phyloP scores from a whole-genome alignment of 2,329 filamentous ascomycete genomes.

The Cercospora sp. region DNA sequence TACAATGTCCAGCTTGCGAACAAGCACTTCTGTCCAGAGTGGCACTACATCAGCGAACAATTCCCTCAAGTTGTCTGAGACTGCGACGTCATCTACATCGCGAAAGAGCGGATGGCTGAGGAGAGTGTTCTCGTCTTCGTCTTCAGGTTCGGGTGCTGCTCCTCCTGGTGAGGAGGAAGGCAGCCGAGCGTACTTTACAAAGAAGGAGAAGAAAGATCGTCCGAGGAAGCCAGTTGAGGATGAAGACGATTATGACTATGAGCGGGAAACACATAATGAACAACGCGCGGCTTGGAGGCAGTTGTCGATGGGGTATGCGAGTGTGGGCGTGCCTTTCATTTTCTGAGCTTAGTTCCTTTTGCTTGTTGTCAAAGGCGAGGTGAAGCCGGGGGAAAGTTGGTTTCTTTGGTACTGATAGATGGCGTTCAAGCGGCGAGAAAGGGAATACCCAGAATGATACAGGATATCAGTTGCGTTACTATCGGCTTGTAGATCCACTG shows the following conservation, averaged over 20 bases:
- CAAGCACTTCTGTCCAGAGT: not conserved
- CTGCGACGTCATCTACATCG: not conserved
- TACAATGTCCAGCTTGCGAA: not conserved
- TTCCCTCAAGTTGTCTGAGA: not conserved
- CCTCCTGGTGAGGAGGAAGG: not conserved
- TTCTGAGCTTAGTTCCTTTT: too few species aligned
- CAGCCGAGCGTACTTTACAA: not conserved
- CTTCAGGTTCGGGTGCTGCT: not conserved
- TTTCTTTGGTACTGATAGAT: not conserved
- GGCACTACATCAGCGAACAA: not conserved
- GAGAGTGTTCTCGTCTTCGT: not conserved
- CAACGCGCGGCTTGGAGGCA: not conserved
- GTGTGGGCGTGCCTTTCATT: not conserved
- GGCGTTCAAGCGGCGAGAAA: not conserved
- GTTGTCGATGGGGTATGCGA: not conserved
- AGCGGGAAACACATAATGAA: not conserved
- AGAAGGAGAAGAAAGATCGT: not conserved
- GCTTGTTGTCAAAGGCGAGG: too few species aligned
- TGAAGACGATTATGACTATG: not conserved
- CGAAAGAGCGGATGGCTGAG: not conserved
- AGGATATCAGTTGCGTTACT: not conserved
- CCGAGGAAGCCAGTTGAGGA: not conserved
- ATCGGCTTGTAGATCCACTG: not conserved
- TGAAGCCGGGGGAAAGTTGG: too few species aligned
- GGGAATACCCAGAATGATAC: not conserved